Evolutionary conservation across 345 rosid genomes (phyloP).

Genomic region (Sisymbrium irio): DNA sequence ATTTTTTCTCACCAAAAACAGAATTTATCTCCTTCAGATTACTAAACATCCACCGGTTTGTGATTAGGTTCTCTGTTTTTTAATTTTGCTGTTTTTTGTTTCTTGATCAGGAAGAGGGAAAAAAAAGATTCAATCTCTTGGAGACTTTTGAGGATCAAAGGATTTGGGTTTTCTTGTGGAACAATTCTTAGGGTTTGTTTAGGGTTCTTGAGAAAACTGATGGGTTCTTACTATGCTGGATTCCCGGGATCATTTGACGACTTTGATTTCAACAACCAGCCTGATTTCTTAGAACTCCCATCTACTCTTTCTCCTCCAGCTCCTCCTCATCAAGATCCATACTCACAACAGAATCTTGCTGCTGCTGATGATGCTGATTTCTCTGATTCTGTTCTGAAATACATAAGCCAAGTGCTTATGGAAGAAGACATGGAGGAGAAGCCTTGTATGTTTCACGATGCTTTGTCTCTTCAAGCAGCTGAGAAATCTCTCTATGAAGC

Average conservation of each 20-base stretch:
- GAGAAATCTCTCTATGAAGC: constrained; percentile 70
- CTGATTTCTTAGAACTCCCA: constrained; percentile 29
- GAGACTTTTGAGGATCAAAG: not conserved
- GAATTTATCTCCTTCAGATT: not conserved
- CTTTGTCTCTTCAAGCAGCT: constrained; percentile 71
- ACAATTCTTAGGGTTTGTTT: constrained; percentile 15
- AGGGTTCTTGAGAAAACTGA: constrained; percentile 18
- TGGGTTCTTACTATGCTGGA: constrained; percentile 34
- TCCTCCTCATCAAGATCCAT: constrained; percentile 29
- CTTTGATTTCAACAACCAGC: constrained; percentile 27
- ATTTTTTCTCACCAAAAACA: not conserved
- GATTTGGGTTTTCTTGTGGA: constrained; percentile 24
- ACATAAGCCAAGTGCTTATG: constrained; percentile 73
- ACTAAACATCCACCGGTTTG: not conserved
- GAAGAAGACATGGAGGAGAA: constrained; percentile 68
- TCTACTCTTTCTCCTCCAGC: constrained; percentile 1
- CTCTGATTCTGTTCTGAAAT: constrained; percentile 52
- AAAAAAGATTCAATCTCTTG: constrained; percentile 2
- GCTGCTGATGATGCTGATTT: constrained; percentile 48
- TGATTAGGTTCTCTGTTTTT: constrained; percentile 19
- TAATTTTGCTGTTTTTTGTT: not conserved
- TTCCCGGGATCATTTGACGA: constrained; percentile 29
- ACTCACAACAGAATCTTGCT: constrained; percentile 30
- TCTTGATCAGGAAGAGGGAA: not conserved
- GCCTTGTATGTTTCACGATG: constrained; percentile 56